Evolutionary conservation across 805 yeast species (phyloP), one percentile per base, ranked within the genome.

Genomic region (Nakazawaea wyomingensis): DNA sequence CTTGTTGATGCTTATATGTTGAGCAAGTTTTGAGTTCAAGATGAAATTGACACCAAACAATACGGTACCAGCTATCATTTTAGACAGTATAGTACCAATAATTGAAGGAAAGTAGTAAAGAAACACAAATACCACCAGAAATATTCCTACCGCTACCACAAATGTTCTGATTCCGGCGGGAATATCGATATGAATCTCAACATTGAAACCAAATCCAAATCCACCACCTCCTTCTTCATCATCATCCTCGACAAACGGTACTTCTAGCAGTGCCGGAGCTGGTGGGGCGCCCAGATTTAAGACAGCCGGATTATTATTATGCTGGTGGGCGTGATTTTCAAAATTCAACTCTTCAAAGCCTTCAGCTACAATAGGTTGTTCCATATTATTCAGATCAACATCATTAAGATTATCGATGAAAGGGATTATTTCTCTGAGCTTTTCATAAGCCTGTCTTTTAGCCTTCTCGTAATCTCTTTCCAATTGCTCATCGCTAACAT

Each of bases 211-310:
- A 14, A 58, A 61, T 17, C 54, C 40, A 9, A 57, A 39, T 4
- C 60, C 64, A 16, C 53, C 59, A 13, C 48, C 44, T 16, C 50
- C 60, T 16, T 56, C 60, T 11, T 41, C 55, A 3, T 43, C 51
- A 7, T 47, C 54, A 19, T 53, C 51, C 5, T 40, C 49, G 4
- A 26, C 7, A 5, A 10, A 26, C 19, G 27, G 27, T 6, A 20
- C 21, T 14, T 16, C 43, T 54, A 9, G 52, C 48, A 11, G 18
- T 16, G 10, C 41, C n/a, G 41, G 38, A 31, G n/a, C 32, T 26
- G 19, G 45, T 33, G 20, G 30, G 27, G 11, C 27, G 11, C 27
- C 27, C 27, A 9, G 27, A 11, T 24, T 24, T 11, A 24, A 11
- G 11, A 24, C 11, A 9, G 3, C 27, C 11, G 11, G 11, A 24